Conservation (phyloP, 208 protist genomes). For the Trichomonas tenax region DNA sequence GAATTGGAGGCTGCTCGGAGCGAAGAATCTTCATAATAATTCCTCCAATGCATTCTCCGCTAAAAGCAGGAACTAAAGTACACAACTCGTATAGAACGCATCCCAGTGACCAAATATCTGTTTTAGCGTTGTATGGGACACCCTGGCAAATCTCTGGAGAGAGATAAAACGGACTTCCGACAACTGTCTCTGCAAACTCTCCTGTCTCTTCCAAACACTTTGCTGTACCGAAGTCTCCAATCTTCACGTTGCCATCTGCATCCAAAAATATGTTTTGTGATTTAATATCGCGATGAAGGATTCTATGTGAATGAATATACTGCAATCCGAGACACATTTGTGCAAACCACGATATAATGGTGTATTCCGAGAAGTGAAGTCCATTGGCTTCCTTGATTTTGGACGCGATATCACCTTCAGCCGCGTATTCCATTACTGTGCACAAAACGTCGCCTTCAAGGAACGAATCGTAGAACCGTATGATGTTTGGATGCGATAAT, state of each 20-base stretch:
- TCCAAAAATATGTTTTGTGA: slow-evolving; percentile 16
- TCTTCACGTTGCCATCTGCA: background rate
- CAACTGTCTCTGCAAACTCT: background rate
- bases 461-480: background rate
- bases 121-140: background rate
- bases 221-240: slow-evolving; percentile 21
- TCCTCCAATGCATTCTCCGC: background rate
- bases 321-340: slow-evolving; percentile 46
- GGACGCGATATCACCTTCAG: background rate
- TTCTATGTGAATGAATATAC: slow-evolving; percentile 45
- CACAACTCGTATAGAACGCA: slow-evolving; percentile 17
- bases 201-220: background rate
- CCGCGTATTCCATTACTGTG: background rate
- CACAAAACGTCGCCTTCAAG: background rate
- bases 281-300: slow-evolving; percentile 48
- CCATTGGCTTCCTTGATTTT: background rate
- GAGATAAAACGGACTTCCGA: slow-evolving; percentile 21
- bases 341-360: slow-evolving; percentile 41
- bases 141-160: slow-evolving; percentile 27
- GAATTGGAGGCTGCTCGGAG: background rate
- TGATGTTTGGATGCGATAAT: background rate
- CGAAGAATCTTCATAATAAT: background rate
- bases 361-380: background rate
- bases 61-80: background rate
- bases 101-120: slow-evolving; percentile 19